phyloP scores from a whole-genome alignment of 331 rosid species.

The Ulmus americana region DNA sequence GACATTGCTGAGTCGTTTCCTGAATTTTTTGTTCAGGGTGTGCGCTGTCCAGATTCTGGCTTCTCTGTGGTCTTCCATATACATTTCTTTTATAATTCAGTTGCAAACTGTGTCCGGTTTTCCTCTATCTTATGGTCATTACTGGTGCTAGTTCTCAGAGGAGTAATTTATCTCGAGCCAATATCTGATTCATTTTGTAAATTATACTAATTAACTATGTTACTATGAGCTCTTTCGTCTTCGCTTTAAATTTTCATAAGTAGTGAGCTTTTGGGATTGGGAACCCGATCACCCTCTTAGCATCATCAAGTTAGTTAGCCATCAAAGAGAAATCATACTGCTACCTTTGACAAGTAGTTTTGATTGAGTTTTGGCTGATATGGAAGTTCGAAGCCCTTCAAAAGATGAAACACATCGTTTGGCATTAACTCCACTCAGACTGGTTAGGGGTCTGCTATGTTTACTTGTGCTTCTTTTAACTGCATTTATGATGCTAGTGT shows the following conservation, averaged over 20 bases:
- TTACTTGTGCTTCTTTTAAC: constrained; percentile 54
- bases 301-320: constrained; percentile 24
- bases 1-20: constrained; percentile 25
- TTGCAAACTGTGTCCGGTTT: constrained; percentile 1
- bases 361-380: constrained; percentile 24
- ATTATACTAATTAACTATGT: neutral
- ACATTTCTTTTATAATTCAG: constrained; percentile 10
- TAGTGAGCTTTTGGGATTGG: constrained; percentile 11
- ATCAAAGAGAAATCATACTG: constrained; percentile 18
- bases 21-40: constrained; percentile 35
- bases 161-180: constrained; percentile 18
- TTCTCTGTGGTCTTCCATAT: constrained; percentile 8
- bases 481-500: constrained; percentile 63
- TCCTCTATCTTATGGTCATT: constrained; percentile 21
- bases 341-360: constrained; percentile 15
- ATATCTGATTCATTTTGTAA: neutral
- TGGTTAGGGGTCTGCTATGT: constrained; percentile 60
- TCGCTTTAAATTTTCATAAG: neutral
- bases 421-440: constrained; percentile 39
- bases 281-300: neutral
- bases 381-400: constrained; percentile 41
- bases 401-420: constrained; percentile 22
- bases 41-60: constrained; percentile 8
- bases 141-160: constrained; percentile 4
- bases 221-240: constrained; percentile 5